A percentile compares a stretch with the other conserved stretches of the same genome.
These are phyloP conservation scores for Calocybe gambosa DNA, from an alignment of 1,284 basidiomycete species.

Conservation along the genomic window DNA sequence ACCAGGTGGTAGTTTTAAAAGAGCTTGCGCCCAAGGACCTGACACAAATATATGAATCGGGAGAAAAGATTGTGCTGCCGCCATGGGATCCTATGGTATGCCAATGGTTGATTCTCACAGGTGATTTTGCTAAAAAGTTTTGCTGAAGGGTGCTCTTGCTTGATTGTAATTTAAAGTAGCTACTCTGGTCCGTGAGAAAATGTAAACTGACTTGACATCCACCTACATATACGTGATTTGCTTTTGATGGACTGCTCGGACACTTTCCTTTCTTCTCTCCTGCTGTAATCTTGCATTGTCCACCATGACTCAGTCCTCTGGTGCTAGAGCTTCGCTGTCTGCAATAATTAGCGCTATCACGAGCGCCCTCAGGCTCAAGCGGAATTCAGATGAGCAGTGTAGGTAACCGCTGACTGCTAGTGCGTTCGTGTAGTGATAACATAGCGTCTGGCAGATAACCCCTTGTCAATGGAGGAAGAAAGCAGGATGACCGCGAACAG, in stretches of 20 bases:
- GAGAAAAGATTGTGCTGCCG: slow-evolving; percentile 60
- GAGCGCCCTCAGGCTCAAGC: slow-evolving; percentile 44
- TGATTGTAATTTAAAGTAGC: neutral
- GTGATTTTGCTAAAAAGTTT: neutral
- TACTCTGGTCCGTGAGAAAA: neutral
- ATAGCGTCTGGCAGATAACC: slow-evolving; percentile 28
- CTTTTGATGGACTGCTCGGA: neutral
- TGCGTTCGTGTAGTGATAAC: neutral
- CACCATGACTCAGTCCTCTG: slow-evolving; percentile 12
- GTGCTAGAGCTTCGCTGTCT: slow-evolving; percentile 30
- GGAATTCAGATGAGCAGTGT: slow-evolving; percentile 41
- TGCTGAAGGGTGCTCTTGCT: slow-evolving; percentile 9
- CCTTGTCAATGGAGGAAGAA: slow-evolving; percentile 35
- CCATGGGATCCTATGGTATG: slow-evolving; percentile 90
- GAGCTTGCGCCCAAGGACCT: slow-evolving; percentile 75
- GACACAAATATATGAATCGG: slow-evolving; percentile 71
- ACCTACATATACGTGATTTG: neutral
- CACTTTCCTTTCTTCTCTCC: neutral
- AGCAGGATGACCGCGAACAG: slow-evolving; percentile 30
- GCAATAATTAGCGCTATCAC: slow-evolving; percentile 40
- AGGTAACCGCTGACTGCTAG: neutral
- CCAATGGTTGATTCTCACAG: slow-evolving; percentile 1
- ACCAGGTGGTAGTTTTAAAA: slow-evolving; percentile 84
- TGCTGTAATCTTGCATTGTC: slow-evolving; percentile 10
- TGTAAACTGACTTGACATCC: neutral